Evolutionary conservation across 2,329 filamentous ascomycete genomes (phyloP), one percentile per base, ranked within the genome.

Genomic region (Penicillium sp.): DNA sequence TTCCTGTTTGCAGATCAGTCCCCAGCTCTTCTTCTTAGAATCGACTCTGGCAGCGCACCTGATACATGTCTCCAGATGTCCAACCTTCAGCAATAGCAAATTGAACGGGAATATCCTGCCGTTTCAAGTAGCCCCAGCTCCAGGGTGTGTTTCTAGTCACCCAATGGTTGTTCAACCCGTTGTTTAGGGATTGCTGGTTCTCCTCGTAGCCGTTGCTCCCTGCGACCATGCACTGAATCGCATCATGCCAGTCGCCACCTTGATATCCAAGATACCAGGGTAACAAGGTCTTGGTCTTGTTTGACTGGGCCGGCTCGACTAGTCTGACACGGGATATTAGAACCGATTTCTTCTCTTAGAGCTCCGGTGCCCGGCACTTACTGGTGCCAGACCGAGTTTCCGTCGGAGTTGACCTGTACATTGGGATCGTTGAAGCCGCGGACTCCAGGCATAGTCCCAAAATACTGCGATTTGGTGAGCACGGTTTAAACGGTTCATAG

Each of bases 351-450:
- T 39, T 33, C 8, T 17, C 19, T 37, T 22, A 13, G 10, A 17
- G 19, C 2, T 24, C 32, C 6, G 13, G 1, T 24, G 1, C 37
- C 10, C 28, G 19, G 10, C 34, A 69, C 72, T 60, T 48, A 76
- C 67, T 78, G 76, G 49, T 76, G 67, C 68, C 70, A 77, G 17
- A 76, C 71, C 2, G 72, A 64, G 22, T 65, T 61, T 2, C 72
- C 70, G 52, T 72, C 64, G 8, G 69, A 56, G 45, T 78, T 77
- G 44, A 74, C 61, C 54, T 78, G 75, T 1, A 77, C 68, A 49
- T 81, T 81, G 6, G 77, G 77, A 54, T 80, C 77, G 24, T 72
- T 73, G 61, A 80, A 79, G 6, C 77, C 77, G 33, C 77, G 72
- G 33, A 78, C 73, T 19, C 76, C 76, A 3, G 76, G 72, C 76